phyloP scores from a whole-genome alignment of 352 stramenopile genomes.

The Pythium sukuiense region DNA sequence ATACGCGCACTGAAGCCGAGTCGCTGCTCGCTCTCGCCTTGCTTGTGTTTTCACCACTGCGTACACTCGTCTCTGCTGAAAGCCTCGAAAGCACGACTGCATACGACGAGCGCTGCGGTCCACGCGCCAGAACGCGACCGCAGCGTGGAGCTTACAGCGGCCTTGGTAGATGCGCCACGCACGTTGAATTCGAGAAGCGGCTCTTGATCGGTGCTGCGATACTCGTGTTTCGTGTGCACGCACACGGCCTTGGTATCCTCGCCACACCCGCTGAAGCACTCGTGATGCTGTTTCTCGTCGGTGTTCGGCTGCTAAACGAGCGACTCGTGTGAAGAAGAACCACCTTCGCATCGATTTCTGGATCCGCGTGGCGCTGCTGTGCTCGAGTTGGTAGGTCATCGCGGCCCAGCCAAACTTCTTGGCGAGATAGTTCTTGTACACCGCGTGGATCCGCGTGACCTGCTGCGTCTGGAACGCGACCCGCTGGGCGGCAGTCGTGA shows the following conservation, averaged over 20 bases:
- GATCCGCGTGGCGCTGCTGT: conserved; percentile 40
- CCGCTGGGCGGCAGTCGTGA: conserved; percentile 19
- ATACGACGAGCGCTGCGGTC: conserved; percentile 30
- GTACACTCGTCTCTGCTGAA: conserved; percentile 27
- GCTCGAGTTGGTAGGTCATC: conserved; percentile 37
- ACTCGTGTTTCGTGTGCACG: not conserved
- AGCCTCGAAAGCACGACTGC: conserved; percentile 29
- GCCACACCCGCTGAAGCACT: conserved; percentile 31
- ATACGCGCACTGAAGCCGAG: conserved; percentile 48
- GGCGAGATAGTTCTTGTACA: conserved; percentile 59
- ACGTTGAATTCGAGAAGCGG: conserved; percentile 33
- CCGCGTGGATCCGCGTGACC: conserved; percentile 38
- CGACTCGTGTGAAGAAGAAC: conserved; percentile 33
- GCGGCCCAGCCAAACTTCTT: conserved; percentile 70
- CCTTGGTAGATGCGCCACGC: conserved; percentile 37
- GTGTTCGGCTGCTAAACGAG: conserved; percentile 11
- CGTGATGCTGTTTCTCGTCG: conserved; percentile 27
- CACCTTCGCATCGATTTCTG: conserved; percentile 32
- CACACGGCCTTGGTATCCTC: conserved; percentile 21
- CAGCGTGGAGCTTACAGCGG: conserved; percentile 12
- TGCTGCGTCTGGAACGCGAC: conserved; percentile 23
- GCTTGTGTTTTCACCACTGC: conserved; percentile 28
- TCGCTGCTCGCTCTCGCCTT: conserved; percentile 37
- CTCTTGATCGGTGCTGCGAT: not conserved
- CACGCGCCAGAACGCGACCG: conserved; percentile 10